These are phyloP conservation scores for Castanea sativa DNA, from an alignment of 306 rosid genomes.

Conservation along the genomic window DNA sequence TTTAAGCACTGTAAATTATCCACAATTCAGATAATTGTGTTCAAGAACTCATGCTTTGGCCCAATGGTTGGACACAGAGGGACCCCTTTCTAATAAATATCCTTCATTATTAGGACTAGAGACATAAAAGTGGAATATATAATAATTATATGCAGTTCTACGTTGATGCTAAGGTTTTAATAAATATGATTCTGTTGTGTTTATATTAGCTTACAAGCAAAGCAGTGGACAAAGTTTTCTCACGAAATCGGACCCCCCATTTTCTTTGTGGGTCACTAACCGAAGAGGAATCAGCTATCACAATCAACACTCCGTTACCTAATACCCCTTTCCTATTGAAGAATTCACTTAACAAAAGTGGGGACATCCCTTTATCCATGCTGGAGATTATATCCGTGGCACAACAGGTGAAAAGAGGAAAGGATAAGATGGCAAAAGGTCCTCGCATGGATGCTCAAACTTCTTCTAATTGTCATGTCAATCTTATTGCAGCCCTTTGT, in stretches of 20 bases:
- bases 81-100: background rate
- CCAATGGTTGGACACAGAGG: background rate
- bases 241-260: conserved; percentile 44
- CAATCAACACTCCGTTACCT: conserved; percentile 49
- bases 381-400: conserved; percentile 39
- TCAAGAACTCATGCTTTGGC: background rate
- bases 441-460: conserved; percentile 32
- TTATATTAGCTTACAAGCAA: conserved; percentile 64
- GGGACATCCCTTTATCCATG: conserved; percentile 37
- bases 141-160: background rate
- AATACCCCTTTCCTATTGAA: conserved; percentile 47
- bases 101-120: background rate
- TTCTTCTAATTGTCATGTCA: conserved; percentile 3
- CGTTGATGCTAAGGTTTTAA: background rate
- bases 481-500: conserved; percentile 42
- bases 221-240: conserved; percentile 54
- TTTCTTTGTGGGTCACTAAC: conserved; percentile 65
- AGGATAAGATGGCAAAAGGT: conserved; percentile 25
- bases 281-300: conserved; percentile 56
- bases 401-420: conserved; percentile 22
- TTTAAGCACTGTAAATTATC: background rate
- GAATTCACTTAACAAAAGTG: conserved; percentile 40
- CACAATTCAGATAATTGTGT: background rate
- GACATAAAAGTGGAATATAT: background rate
- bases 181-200: conserved; percentile 18